Base-by-base conservation (phyloP, 75 land plant genomes). In the Cunninghamia lanceolata region DNA sequence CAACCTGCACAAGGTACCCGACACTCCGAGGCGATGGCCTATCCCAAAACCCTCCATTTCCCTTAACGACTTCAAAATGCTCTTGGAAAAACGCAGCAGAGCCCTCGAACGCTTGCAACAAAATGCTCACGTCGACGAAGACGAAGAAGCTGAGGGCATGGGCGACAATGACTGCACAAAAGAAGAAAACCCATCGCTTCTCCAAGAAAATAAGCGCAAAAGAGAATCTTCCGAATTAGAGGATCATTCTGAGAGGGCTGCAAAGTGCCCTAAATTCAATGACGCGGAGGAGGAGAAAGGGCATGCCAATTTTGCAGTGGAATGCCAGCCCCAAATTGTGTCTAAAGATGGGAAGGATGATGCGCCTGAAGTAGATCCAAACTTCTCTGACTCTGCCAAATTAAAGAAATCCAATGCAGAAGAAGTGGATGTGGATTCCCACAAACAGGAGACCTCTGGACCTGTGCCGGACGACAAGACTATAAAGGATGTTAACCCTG, bases 1-100 rank as follows among this genome's bases (percentile, higher is more conserved):
- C 30, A 88, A 88, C 28, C 88, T 90, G 50, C 91, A 90, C 76
- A 84, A 84, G 71, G 90, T 90, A 11, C 86, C 90, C 1, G 90
- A 88, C 43, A 86, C 86, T 71, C 90, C 90, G 0, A 82, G 91
- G 43, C 89, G 89, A 86, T 90, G 91, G 91, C 85, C 91, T 42
- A 38, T 90, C 21, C 88, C 90, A 9, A 90, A 88, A 47, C 90
- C 90, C 35, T 71, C 86, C 71, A 90, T 90, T 34, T 56, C 88
- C 7, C 63, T 90, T 75, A 66, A 50, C 7, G 86, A 80, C n/a
- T 90, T 90, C 83, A 83, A 87, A 87, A 53, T 75, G 9, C 82
- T 90, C 5, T 68, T 90, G 15, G 88, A 83, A 19, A 90, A 90
- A 28, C 90, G 91, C 35, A 38, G 86, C 66, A 87, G 66, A 40